phyloP scores from a whole-genome alignment of 371 early-diverging fungal species.

The Syncephalastrum sp. region DNA sequence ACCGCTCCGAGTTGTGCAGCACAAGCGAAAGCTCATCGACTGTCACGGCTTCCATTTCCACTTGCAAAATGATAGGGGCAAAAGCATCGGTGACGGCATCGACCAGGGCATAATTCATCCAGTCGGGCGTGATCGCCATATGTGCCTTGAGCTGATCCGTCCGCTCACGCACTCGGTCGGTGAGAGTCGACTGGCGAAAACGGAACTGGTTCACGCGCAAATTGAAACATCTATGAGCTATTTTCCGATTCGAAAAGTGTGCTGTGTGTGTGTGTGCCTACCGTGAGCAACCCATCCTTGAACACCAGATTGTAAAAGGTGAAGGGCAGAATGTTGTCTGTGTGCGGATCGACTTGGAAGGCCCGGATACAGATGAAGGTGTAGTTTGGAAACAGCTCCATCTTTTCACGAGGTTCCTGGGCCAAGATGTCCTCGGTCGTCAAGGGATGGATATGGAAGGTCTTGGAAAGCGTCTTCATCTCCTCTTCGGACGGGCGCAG shows the following conservation, averaged over 20 bases:
- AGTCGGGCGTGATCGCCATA: conserved; percentile 58
- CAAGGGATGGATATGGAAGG: conserved; percentile 74
- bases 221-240: background rate
- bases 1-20: conserved; percentile 68
- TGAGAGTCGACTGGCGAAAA: conserved; percentile 31
- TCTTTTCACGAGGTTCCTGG: conserved; percentile 78
- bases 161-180: conserved; percentile 32
- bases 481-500: conserved; percentile 77
- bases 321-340: conserved; percentile 54
- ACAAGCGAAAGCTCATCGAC: conserved; percentile 88
- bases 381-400: conserved; percentile 71
- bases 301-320: conserved; percentile 84
- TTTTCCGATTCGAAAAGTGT: no score
- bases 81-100: conserved; percentile 83
- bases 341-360: conserved; percentile 61
- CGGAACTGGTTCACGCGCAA: conserved; percentile 29
- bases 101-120: conserved; percentile 81
- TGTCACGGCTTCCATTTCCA: conserved; percentile 83
- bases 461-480: conserved; percentile 69
- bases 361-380: conserved; percentile 68
- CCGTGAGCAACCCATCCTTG: conserved; percentile 57
- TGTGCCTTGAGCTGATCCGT: conserved; percentile 37
- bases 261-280: conserved; percentile 16
- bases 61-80: conserved; percentile 67
- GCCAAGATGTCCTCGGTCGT: conserved; percentile 89